Base-by-base conservation (phyloP, 768 basidiomycete genomes). In the Lactifluus hygrophoroides region DNA sequence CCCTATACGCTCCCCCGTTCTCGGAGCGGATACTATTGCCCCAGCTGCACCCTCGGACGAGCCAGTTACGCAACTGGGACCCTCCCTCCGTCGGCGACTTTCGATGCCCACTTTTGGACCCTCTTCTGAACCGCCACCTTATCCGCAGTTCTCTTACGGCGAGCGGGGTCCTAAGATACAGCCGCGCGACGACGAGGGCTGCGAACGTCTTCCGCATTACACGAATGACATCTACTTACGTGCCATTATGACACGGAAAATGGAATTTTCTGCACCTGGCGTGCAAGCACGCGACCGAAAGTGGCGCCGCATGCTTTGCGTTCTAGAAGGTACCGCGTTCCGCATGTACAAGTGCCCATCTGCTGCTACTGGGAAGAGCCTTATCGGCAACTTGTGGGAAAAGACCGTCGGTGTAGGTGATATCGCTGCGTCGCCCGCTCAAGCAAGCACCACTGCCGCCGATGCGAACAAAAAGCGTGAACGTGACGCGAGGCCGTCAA, bases 321-420 rank as follows among this genome's bases (percentile, higher is more conserved):
- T 94, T 66, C 73, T 99, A 27, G 91, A 96, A 67, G 96, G 96
- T 46, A 97, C 96, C n/a, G 76, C 78, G 61, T 83, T 98, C 69
- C 80, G 81, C 64, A 77, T 97, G 57, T 92, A 90, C 70, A 78
- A 78, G 60, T 80, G 74, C 56, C 74, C 75, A 35, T 69, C 73
- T 0, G 73, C 74, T 25, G 80, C 77, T 13, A 78, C 77, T 3
- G 75, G 79, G n/a, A 75, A 73, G 45, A 63, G 67, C 34, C 57
- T 64, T 32, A 69, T 89, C 47, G 83, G 81, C 61, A 80, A 81
- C 60, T 88, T 86, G 87, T 90, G 88, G 88, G 88, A 90, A 72
- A 80, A 74, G 59, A 79, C 76, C 45, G 80, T 90, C 14, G 88
- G 88, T 0, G 87, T 80, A n/a, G 83, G 85, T 23, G 85, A 89